phyloP scores from a whole-genome alignment of 345 rosid species.

The Eutrema japonicum region DNA sequence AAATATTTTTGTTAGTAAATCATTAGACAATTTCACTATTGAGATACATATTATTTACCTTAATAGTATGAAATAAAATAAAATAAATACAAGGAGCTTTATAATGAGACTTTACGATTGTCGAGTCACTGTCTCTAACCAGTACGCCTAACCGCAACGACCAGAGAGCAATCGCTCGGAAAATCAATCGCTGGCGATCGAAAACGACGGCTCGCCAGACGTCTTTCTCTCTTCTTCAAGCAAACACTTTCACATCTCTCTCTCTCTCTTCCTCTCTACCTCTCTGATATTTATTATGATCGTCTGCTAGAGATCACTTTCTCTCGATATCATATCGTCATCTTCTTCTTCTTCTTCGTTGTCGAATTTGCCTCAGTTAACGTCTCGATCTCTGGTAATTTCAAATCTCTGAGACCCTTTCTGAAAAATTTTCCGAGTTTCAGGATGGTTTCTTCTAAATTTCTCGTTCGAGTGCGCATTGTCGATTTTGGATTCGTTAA shows the following conservation, averaged over 20 bases:
- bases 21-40: no score
- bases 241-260: slow-evolving; percentile 45
- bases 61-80: no score
- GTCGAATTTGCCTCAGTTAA: not conserved
- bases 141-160: slow-evolving; percentile 32
- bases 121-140: slow-evolving; percentile 37
- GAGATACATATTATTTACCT: no score
- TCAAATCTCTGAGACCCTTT: not conserved
- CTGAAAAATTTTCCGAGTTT: not conserved
- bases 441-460: not conserved
- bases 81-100: no score
- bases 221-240: slow-evolving; percentile 65
- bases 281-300: slow-evolving; percentile 46
- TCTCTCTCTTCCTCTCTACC: slow-evolving; percentile 13
- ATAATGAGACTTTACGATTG: not conserved
- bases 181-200: slow-evolving; percentile 39
- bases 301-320: slow-evolving; percentile 45
- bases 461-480: slow-evolving; percentile 5
- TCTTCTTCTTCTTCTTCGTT: not conserved
- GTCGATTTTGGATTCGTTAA: slow-evolving; percentile 3
- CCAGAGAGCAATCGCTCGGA: slow-evolving; percentile 29
- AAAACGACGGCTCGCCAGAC: slow-evolving; percentile 66
- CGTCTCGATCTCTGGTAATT: slow-evolving; percentile 45
- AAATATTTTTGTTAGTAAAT: no score
- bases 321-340: slow-evolving; percentile 8